These are phyloP conservation scores for Aspergillus intermedius DNA, from an alignment of 2,329 filamentous ascomycete species.

Conservation along the genomic window DNA sequence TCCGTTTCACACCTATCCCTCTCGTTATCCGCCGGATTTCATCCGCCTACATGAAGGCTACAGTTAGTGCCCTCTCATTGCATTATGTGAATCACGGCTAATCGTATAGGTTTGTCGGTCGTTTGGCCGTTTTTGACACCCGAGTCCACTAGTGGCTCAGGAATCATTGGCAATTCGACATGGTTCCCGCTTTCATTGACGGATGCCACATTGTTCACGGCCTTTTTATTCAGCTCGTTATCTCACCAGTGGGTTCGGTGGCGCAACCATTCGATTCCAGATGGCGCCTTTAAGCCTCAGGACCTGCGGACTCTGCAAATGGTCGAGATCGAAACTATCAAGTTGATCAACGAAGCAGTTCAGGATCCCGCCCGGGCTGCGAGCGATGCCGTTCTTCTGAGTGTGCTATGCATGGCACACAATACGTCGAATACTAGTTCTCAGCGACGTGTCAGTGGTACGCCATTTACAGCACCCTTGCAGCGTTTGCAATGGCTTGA, in stretches of 20 bases:
- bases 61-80: constrained; percentile 14
- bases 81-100: not conserved
- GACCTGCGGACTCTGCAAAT: constrained; percentile 19
- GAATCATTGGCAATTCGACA: constrained; percentile 6
- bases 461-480: constrained; percentile 29
- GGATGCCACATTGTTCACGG: constrained; percentile 24
- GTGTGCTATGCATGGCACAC: constrained; percentile 31
- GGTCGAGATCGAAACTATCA: constrained; percentile 29
- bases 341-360: constrained; percentile 29
- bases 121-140: constrained; percentile 26
- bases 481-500: constrained; percentile 32
- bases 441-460: constrained; percentile 7
- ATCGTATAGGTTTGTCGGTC: constrained; percentile 13
- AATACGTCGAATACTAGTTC: constrained; percentile 20
- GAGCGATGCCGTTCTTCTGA: constrained; percentile 30
- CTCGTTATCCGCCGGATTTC: constrained; percentile 14
- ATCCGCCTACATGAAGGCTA: constrained; percentile 21
- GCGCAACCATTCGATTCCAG: constrained; percentile 19
- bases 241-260: constrained; percentile 28
- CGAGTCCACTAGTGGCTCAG: constrained; percentile 1
- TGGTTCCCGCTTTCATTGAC: constrained; percentile 27
- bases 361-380: constrained; percentile 23
- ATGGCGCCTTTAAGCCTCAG: constrained; percentile 12
- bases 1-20: constrained; percentile 23
- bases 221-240: constrained; percentile 26